These are phyloP conservation scores for Collybia mongolica DNA, from an alignment of 768 basidiomycete genomes.

Conservation along the genomic window DNA sequence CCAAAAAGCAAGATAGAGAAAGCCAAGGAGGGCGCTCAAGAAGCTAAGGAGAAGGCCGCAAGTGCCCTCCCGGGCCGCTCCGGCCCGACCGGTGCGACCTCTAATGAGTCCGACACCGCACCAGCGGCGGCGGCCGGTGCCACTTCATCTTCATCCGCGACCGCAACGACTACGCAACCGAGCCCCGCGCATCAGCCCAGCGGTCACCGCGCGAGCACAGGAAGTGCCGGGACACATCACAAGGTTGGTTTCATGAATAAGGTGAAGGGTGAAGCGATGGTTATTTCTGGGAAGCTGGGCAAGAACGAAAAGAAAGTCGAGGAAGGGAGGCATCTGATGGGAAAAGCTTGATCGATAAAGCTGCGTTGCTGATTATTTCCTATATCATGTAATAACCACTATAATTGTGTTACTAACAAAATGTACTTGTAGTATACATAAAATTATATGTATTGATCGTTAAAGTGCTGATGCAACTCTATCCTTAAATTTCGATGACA, in stretches of 20 bases:
- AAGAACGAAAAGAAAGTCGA: slow-evolving; percentile 35
- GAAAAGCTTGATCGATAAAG: slow-evolving; percentile 15
- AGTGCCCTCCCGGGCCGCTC: neutral
- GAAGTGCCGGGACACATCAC: slow-evolving; percentile 8
- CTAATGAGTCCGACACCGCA: neutral
- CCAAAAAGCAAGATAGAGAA: neutral
- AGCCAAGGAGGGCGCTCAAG: neutral
- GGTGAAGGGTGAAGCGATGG: slow-evolving; percentile 36
- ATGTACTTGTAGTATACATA: too few relatives aligned
- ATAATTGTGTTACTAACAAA: too few relatives aligned
- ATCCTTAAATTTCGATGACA: too few relatives aligned
- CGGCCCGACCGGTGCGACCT: neutral
- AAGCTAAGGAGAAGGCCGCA: neutral
- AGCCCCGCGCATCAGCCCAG: neutral
- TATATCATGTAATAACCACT: too few relatives aligned
- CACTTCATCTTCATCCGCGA: neutral
- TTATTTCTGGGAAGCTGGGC: slow-evolving; percentile 32
- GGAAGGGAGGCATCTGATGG: slow-evolving; percentile 33
- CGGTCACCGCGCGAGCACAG: slow-evolving; percentile 3
- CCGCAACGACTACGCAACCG: neutral
- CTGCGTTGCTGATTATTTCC: neutral
- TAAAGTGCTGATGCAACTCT: too few relatives aligned
- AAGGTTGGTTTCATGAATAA: slow-evolving; percentile 31
- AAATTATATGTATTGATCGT: too few relatives aligned
- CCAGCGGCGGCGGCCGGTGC: neutral